Evolutionary conservation across 2,329 filamentous ascomycete genomes (phyloP), one percentile per base, ranked within the genome.

Genomic region (Stemphylium lycopersici): DNA sequence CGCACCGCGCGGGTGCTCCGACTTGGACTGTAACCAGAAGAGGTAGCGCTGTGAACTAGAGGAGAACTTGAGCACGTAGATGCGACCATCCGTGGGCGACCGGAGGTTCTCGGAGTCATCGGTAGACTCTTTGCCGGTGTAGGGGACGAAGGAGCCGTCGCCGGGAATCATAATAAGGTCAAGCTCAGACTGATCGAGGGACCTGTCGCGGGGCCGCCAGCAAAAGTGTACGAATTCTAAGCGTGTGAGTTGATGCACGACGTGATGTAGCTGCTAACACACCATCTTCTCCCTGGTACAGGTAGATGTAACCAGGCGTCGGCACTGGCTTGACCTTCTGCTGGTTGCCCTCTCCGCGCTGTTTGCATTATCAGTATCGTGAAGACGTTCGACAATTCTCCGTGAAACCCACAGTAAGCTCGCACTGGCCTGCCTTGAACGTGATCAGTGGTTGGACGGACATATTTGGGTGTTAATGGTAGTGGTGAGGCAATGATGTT

Each of bases 1-100:
- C 6, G 87, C 80, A 45, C 81, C 88, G 73, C 79, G 83, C 61
- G 80, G 84, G 71, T 86, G 86, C 78, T 97, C 92, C 29, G 89
- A 84, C 77, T 93, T 93, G 26, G 91, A 95, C 78, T 99, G 95
- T 71, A 99, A 81, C 93, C 93, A 99, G 81, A 98, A 99, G 55
- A 97, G 83, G 77, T 98, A 84, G 69, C 93, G 87, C 77, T 96
- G 88, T 54, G 92, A 95, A 59, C 91, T 96, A 11, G 93, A 97
- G 26, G 84, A 85, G 80, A 99, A 99, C 77, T 96, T 97, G 70
- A 99, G 87, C 53, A 90, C 88, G 75, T 93, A 97, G 74, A 99
- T 88, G 68, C 95, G 91, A 63, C 93, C 96, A 72, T 96, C 92
- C 13, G 84, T 87, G 15, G 83, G 82, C 5, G 79, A 82, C 40